A percentile compares a stretch with the other conserved stretches of the same genome.
These are phyloP conservation scores for Suillus clintonianus DNA, from an alignment of 768 basidiomycete genomes.

Conservation along the genomic window DNA sequence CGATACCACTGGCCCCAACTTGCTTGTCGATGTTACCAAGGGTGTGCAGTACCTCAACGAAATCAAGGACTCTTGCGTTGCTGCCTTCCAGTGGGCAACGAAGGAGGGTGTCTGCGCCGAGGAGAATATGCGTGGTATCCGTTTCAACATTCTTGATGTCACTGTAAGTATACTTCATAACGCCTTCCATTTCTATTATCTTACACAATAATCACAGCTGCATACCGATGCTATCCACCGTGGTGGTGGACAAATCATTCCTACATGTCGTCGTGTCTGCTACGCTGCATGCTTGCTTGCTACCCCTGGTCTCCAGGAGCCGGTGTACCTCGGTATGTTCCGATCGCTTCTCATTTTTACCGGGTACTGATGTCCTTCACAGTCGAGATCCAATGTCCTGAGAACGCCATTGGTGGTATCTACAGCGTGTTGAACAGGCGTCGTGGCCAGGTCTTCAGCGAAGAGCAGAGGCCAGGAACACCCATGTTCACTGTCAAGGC, in stretches of 20 bases:
- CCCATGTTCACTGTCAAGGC: conserved; percentile 99
- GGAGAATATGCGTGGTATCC: conserved; percentile 98
- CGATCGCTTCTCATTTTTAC: not conserved
- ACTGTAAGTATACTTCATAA: conserved; percentile 56
- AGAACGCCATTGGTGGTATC: conserved; percentile 96
- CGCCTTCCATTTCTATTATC: not conserved
- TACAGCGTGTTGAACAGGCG: conserved; percentile 93
- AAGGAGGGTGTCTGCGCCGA: conserved; percentile 97
- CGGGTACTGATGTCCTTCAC: conserved; percentile 14
- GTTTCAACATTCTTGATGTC: conserved; percentile 94
- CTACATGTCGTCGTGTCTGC: conserved; percentile 92
- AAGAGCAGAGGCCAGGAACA: conserved; percentile 95
- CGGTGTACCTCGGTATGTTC: conserved; percentile 82
- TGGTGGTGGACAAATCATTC: conserved; percentile 98
- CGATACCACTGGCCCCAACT: conserved; percentile 94
- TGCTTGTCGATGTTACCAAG: conserved; percentile 98
- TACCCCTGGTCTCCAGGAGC: conserved; percentile 90
- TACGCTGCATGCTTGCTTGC: conserved; percentile 96
- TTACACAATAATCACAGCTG: conserved; percentile 48
- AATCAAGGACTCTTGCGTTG: conserved; percentile 99
- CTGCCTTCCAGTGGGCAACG: conserved; percentile 99
- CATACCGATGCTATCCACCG: conserved; percentile 99
- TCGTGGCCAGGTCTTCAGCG: conserved; percentile 97
- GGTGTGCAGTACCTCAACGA: conserved; percentile 99
- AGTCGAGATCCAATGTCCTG: conserved; percentile 99